Conservation (phyloP, 1,139 yeast species). For the Pichia terricola region DNA sequence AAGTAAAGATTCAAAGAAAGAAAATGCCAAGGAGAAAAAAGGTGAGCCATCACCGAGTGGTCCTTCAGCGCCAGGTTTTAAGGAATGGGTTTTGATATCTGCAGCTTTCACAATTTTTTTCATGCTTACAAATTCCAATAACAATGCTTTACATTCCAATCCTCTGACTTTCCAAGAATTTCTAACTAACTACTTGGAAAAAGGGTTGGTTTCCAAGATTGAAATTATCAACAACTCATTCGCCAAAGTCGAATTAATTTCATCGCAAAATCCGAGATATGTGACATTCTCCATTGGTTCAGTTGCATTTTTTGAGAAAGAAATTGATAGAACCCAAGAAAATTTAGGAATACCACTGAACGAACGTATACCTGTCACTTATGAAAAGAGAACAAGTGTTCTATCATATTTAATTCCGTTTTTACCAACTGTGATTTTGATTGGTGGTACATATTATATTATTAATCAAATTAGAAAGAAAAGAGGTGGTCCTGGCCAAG, state of each 20-base stretch:
- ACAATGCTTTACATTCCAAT: constrained; percentile 5
- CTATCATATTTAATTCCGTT: constrained; percentile 60
- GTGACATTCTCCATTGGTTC: constrained; percentile 80
- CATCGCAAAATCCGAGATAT: constrained; percentile 30
- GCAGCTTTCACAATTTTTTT: constrained; percentile 12
- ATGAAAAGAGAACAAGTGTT: constrained; percentile 57
- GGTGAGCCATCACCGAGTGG: not conserved
- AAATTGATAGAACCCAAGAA: constrained; percentile 66
- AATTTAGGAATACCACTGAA: constrained; percentile 51
- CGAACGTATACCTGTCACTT: constrained; percentile 78
- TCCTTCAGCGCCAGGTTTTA: constrained; percentile 1
- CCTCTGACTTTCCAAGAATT: constrained; percentile 55
- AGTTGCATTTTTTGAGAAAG: constrained; percentile 82
- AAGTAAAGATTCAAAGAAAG: not conserved
- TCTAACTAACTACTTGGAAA: constrained; percentile 70
- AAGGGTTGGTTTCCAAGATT: constrained; percentile 71
- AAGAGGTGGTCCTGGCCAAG: constrained; percentile 29
- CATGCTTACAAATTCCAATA: constrained; percentile 1
- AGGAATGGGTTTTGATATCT: constrained; percentile 14
- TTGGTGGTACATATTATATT: constrained; percentile 70
- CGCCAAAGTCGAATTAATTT: constrained; percentile 71
- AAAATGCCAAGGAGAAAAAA: not conserved
- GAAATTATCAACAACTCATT: constrained; percentile 65
- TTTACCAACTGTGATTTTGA: constrained; percentile 71
- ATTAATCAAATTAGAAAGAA: constrained; percentile 35